These are phyloP conservation scores for Rauvolfia tetraphylla DNA, from an alignment of 257 asterid species.

Conservation along the genomic window DNA sequence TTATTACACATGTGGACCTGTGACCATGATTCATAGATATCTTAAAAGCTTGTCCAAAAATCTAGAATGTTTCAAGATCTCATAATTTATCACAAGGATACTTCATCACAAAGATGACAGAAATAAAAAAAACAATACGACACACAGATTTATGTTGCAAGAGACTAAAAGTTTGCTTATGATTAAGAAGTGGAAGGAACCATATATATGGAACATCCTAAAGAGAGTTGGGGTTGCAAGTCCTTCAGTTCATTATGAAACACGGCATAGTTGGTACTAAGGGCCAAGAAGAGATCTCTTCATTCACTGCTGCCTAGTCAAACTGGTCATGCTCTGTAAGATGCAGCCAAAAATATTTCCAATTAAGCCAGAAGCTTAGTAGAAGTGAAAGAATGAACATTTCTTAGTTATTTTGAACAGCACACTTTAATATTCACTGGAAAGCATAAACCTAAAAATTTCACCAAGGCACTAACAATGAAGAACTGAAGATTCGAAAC, in stretches of 20 bases:
- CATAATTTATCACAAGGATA: constrained; percentile 1
- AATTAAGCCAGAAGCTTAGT: neutral
- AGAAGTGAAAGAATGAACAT: neutral
- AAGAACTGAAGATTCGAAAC: neutral
- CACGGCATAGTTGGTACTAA: neutral
- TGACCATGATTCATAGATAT: constrained; percentile 10
- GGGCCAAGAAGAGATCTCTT: neutral
- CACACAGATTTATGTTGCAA: neutral
- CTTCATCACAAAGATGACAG: neutral
- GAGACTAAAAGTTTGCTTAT: neutral
- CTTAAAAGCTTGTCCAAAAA: neutral
- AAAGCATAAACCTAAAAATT: neutral
- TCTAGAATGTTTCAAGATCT: neutral
- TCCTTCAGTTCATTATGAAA: neutral
- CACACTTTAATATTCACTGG: neutral
- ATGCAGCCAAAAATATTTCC: neutral
- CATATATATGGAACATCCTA: neutral
- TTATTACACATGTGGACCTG: constrained; percentile 97
- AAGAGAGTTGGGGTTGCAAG: neutral
- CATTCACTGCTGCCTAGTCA: neutral
- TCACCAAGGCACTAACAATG: neutral
- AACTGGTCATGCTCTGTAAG: neutral
- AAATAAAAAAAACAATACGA: neutral
- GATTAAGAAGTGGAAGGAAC: neutral
- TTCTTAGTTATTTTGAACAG: too few relatives aligned